phyloP scores from a whole-genome alignment of 352 stramenopile species.

The Globisporangium yorkense region DNA sequence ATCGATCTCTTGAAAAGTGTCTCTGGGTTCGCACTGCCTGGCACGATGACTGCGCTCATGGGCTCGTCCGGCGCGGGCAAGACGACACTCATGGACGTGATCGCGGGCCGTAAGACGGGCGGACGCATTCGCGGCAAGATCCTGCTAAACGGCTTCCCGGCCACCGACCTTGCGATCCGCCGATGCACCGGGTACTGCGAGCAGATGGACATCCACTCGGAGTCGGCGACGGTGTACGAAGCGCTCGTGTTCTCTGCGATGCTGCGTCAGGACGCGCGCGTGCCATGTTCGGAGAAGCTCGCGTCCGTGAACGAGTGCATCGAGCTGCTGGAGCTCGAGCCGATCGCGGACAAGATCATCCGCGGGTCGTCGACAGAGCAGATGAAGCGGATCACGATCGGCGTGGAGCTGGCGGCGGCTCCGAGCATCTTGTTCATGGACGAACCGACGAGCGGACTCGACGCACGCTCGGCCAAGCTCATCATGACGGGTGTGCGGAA shows the following conservation, averaged over 20 bases:
- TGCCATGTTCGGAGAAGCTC: slow-evolving; percentile 30
- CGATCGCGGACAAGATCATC: slow-evolving; percentile 54
- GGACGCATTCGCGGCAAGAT: slow-evolving; percentile 74
- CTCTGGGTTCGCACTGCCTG: slow-evolving; percentile 48
- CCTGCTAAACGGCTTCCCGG: slow-evolving; percentile 40
- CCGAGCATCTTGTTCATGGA: slow-evolving; percentile 87
- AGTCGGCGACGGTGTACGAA: slow-evolving; percentile 86
- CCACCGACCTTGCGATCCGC: slow-evolving; percentile 41
- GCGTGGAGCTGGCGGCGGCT: slow-evolving; percentile 87
- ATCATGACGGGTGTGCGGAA: slow-evolving; percentile 88
- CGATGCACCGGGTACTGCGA: slow-evolving; percentile 55
- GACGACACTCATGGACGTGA: slow-evolving; percentile 93
- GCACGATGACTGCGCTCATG: slow-evolving; percentile 71
- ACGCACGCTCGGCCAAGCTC: slow-evolving; percentile 80
- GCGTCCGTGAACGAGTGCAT: slow-evolving; percentile 50
- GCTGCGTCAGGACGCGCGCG: slow-evolving; percentile 41
- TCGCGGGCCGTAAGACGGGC: slow-evolving; percentile 88
- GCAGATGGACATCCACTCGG: slow-evolving; percentile 89
- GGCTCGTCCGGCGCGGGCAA: slow-evolving; percentile 82
- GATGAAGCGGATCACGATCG: slow-evolving; percentile 72
- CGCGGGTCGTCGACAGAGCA: slow-evolving; percentile 47
- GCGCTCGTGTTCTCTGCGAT: slow-evolving; percentile 88
- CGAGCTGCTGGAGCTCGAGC: slow-evolving; percentile 37
- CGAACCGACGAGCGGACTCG: slow-evolving; percentile 85
- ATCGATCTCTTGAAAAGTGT: slow-evolving; percentile 84